Evolutionary conservation across 2,329 filamentous ascomycete species (phyloP).

Genomic region (Byssochlamys sp.): DNA sequence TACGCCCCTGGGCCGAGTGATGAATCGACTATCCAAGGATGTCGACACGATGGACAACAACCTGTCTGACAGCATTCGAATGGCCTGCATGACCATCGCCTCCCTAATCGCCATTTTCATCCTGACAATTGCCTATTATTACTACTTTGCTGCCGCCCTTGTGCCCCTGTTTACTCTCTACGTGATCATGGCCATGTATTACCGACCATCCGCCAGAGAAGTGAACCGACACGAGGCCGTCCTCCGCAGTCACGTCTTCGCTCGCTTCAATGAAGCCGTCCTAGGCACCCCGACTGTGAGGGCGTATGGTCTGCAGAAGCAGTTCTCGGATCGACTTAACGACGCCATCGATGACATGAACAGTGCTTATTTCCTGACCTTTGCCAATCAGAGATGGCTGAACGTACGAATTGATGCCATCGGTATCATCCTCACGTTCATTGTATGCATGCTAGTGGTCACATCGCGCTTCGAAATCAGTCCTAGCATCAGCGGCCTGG

Average conservation of each 20-base stretch:
- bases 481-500: constrained; percentile 58
- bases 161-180: constrained; percentile 62
- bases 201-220: constrained; percentile 74
- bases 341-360: constrained; percentile 82
- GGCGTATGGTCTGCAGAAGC: constrained; percentile 71
- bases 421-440: constrained; percentile 75
- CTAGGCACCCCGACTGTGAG: constrained; percentile 68
- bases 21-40: constrained; percentile 82
- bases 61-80: constrained; percentile 71
- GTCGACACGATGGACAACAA: constrained; percentile 90
- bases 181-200: constrained; percentile 69
- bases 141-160: constrained; percentile 63
- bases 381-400: constrained; percentile 90
- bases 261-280: constrained; percentile 77
- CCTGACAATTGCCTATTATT: constrained; percentile 78
- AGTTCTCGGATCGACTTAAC: constrained; percentile 62
- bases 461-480: constrained; percentile 58
- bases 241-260: constrained; percentile 61
- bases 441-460: constrained; percentile 79
- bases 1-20: constrained; percentile 79
- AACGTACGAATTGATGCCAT: constrained; percentile 75
- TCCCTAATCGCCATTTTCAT: constrained; percentile 71
- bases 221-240: constrained; percentile 83
- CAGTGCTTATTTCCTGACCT: constrained; percentile 86
- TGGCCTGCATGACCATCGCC: constrained; percentile 74